phyloP scores from a whole-genome alignment of 2,329 filamentous ascomycete species.

The Myriangium duriaei region DNA sequence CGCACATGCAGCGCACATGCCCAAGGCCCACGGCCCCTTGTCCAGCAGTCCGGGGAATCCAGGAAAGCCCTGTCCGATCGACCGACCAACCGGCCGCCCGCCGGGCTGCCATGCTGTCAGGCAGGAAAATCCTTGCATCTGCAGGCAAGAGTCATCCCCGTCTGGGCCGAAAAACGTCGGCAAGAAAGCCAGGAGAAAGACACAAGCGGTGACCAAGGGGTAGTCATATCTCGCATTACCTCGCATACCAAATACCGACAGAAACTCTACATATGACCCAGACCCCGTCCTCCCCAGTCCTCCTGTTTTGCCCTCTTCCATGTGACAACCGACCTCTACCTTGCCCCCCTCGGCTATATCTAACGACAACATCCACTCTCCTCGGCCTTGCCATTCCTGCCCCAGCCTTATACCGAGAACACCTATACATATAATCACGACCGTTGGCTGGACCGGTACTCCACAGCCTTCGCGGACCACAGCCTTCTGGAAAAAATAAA shows the following conservation, averaged over 20 bases:
- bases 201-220: slow-evolving; percentile 9
- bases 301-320: not conserved
- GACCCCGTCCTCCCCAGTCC: not conserved
- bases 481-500: slow-evolving; percentile 10
- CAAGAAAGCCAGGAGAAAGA: not conserved
- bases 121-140: too few relatives aligned
- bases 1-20: too few relatives aligned
- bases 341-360: too few relatives aligned
- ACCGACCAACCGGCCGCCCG: too few relatives aligned
- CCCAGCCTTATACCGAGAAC: slow-evolving; percentile 7
- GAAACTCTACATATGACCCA: slow-evolving; percentile 8
- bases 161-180: too few relatives aligned
- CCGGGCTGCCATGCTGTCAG: too few relatives aligned
- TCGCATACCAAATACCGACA: slow-evolving; percentile 1
- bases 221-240: not conserved
- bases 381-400: not conserved
- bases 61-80: too few relatives aligned
- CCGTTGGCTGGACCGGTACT: slow-evolving; percentile 9
- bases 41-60: too few relatives aligned
- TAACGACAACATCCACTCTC: too few relatives aligned
- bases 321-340: too few relatives aligned
- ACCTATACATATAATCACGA: slow-evolving; percentile 1
- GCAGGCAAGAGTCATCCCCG: too few relatives aligned
- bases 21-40: too few relatives aligned
- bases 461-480: not conserved